These are phyloP conservation scores for Suhomyces sp. DNA, from an alignment of 805 yeast genomes.

Conservation along the genomic window DNA sequence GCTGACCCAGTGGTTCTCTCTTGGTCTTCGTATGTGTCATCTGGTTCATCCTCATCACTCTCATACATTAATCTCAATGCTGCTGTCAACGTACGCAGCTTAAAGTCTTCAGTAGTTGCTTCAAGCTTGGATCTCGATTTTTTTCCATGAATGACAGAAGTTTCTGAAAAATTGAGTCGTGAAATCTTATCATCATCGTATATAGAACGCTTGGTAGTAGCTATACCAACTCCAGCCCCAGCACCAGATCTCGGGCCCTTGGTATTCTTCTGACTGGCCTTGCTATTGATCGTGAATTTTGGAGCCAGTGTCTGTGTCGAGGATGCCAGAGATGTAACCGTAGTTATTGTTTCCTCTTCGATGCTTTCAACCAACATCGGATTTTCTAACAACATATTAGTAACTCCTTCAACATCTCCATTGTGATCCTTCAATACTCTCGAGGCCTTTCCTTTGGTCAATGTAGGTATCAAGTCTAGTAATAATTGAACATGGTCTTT, in stretches of 20 bases:
- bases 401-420: constrained; percentile 55
- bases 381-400: constrained; percentile 60
- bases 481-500: constrained; percentile 41
- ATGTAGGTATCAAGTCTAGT: constrained; percentile 66
- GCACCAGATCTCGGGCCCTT: constrained; percentile 1
- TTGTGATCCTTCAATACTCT: constrained; percentile 48
- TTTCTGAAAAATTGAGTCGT: constrained; percentile 23
- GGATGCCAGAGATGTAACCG: too few species aligned
- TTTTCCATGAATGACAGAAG: constrained; percentile 34
- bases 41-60: constrained; percentile 82
- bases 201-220: constrained; percentile 16
- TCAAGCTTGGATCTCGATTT: constrained; percentile 17
- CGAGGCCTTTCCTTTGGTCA: constrained; percentile 48
- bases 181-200: constrained; percentile 32
- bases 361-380: constrained; percentile 45
- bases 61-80: constrained; percentile 67
- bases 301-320: constrained; percentile 19
- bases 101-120: constrained; percentile 39
- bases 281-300: constrained; percentile 2
- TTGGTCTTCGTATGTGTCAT: constrained; percentile 68
- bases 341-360: constrained; percentile 27
- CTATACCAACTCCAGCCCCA: too few species aligned
- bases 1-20: constrained; percentile 39
- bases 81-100: constrained; percentile 55
- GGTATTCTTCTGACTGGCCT: background rate